Conservation (phyloP, 2,329 filamentous ascomycete species). For the Sordariomycetes sp. region DNA sequence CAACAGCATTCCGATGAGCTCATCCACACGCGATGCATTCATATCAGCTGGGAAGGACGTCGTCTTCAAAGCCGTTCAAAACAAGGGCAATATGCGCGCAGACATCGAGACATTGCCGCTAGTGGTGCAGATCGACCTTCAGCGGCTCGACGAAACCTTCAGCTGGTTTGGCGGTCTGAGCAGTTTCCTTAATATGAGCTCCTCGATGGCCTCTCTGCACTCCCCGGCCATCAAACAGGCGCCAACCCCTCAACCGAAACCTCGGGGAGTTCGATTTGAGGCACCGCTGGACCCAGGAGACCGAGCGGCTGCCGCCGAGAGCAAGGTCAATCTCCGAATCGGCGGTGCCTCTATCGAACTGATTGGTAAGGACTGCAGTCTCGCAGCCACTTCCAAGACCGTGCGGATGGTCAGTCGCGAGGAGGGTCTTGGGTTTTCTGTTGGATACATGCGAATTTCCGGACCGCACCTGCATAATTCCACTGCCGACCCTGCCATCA, state of each 20-base stretch:
- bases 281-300: slow-evolving; percentile 41
- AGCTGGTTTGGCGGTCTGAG: slow-evolving; percentile 86
- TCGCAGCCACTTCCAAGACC: slow-evolving; percentile 68
- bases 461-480: slow-evolving; percentile 56
- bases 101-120: slow-evolving; percentile 71
- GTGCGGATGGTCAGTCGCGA: slow-evolving; percentile 72
- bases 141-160: slow-evolving; percentile 76
- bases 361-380: slow-evolving; percentile 66
- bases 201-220: slow-evolving; percentile 69
- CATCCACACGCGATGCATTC: slow-evolving; percentile 50
- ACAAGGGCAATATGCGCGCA: slow-evolving; percentile 36
- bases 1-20: slow-evolving; percentile 44
- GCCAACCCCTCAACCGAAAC: slow-evolving; percentile 29
- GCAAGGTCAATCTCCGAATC: slow-evolving; percentile 68
- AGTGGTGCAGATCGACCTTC: slow-evolving; percentile 66
- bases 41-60: slow-evolving; percentile 49
- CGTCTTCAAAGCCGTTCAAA: slow-evolving; percentile 40
- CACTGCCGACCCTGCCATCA: slow-evolving; percentile 49
- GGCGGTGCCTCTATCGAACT: slow-evolving; percentile 70
- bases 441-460: slow-evolving; percentile 65
- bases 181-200: slow-evolving; percentile 80
- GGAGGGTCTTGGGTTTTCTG: slow-evolving; percentile 60
- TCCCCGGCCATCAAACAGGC: slow-evolving; percentile 24
- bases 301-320: slow-evolving; percentile 34
- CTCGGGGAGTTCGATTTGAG: slow-evolving; percentile 50